Evolutionary conservation across 148 eudicot species (phyloP), one percentile per base, ranked within the genome.

Genomic region (Nepenthes mirabilis): DNA sequence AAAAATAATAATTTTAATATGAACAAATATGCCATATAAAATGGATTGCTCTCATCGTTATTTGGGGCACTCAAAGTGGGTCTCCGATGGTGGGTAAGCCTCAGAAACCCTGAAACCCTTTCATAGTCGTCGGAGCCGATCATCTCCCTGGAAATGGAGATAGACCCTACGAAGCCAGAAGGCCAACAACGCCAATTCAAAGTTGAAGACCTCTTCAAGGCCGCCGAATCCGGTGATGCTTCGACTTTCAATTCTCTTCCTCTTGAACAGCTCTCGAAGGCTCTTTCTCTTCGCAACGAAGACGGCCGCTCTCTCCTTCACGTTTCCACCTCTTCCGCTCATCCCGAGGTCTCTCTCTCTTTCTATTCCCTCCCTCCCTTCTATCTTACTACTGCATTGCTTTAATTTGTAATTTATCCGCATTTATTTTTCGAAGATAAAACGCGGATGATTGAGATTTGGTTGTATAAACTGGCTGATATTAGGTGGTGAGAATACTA

Each of bases 261-360:
- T 2, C 70, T 57, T 1, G 51, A 68, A 3, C 80, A 84, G 45
- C 76, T 88, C 40, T 58, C 74, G 66, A 58, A 68, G 23, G 59
- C 79, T 49, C 77, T 83, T 63, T 79, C 88, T 72, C 85, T 88
- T 56, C 77, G 85, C 33, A 85, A 93, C 77, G 98, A 93, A 64
- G 98, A 93, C 53, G 77, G 63, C 47, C 96, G 98, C 36, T 83
- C 98, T 34, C 91, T 86, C 51, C 87, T 93, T 57, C 98, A 93
- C 66, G 96, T 93, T 56, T 95, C 96, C 62, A 69, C 77, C 37
- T 81, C 99, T 47, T 80, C 82, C 11, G 63, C 70, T 49, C 80
- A 67, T 47, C 49, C 74, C 7, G 36, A 93, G 83, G 98, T 88
- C 7, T 54, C 48, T 8, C 14, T 56, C 8, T 1, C 0, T 14